These are phyloP conservation scores for Pythium biforme DNA, from an alignment of 352 stramenopile species.

Conservation along the genomic window DNA sequence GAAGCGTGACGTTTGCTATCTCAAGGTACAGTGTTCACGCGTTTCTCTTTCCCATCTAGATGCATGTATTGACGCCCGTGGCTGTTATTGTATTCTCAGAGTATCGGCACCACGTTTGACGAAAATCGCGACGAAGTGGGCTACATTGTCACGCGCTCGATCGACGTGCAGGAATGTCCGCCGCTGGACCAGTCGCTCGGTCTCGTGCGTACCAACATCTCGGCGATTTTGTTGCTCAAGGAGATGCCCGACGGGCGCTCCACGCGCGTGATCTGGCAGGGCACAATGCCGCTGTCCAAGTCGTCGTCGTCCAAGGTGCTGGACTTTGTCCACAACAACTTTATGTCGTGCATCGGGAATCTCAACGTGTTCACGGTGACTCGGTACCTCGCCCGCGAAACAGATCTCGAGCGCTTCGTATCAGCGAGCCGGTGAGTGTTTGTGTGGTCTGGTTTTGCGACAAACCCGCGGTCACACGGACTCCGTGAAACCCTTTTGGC, in stretches of 20 bases:
- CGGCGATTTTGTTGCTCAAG: slow-evolving; percentile 59
- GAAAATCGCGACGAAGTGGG: slow-evolving; percentile 44
- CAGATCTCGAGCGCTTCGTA: slow-evolving; percentile 42
- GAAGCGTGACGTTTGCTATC: slow-evolving; percentile 59
- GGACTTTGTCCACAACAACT: slow-evolving; percentile 29
- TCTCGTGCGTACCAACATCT: slow-evolving; percentile 50
- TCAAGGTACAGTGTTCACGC: slow-evolving; percentile 31
- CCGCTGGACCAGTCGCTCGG: slow-evolving; percentile 53
- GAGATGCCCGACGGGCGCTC: slow-evolving; percentile 36
- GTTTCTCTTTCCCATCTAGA: neutral
- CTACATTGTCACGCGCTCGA: slow-evolving; percentile 56
- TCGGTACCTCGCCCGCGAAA: slow-evolving; percentile 57
- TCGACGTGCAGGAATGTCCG: slow-evolving; percentile 52
- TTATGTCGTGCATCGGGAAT: slow-evolving; percentile 54
- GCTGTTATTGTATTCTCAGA: slow-evolving; percentile 21
- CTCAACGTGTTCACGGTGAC: slow-evolving; percentile 60
- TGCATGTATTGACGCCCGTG: neutral
- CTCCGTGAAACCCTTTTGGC: neutral
- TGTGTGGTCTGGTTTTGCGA: slow-evolving; percentile 8
- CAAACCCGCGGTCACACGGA: neutral
- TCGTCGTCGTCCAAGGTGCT: slow-evolving; percentile 36
- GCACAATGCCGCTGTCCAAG: slow-evolving; percentile 38
- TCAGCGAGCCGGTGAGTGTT: slow-evolving; percentile 35
- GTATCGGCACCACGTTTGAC: slow-evolving; percentile 49
- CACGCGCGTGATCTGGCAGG: slow-evolving; percentile 59